Base-by-base conservation (phyloP, 2,329 filamentous ascomycete species). In the Biscogniauxia mediterranea region DNA sequence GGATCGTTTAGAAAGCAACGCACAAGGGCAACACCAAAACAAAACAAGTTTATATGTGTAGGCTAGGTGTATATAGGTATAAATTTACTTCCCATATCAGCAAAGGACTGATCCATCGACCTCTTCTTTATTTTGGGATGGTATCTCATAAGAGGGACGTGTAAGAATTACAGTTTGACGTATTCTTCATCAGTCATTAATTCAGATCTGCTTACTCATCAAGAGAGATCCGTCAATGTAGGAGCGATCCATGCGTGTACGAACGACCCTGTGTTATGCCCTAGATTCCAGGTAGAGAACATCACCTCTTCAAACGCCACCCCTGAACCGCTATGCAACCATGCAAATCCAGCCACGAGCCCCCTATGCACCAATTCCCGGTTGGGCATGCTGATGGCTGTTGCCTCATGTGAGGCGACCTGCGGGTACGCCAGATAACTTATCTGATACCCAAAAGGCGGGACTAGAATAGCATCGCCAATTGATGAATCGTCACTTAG, bases 401-500 rank as follows among this genome's bases (percentile, higher is more conserved):
- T 46, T 46, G 15, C 38, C 38, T 46, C 38, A 2, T 17, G 5
- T 17, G 38, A 46, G 38, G 38, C 38, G 13, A 46, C 38, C 38
- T 46, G 38, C 11, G 15, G 15, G n/a, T 25, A 49, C 32, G 54
- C 61, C 25, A 28, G 11, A 49, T 32, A 59, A 50, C 53, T 20
- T 28, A 21, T 54, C 28, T 28, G 28, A 21, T 38, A 6, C 26
- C 21, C n/a, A 49, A 42, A 42, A 46, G 15, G 38, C 38, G 38
- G 38, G 11, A 15, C 38, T 46, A 46, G 38, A n/a, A 46, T 46
- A 46, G 38, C 11, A 38, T 38, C 32, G 32, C 32, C 13, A 21
- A 52, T 52, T 52, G 19, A 52, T 20, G 19, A 26, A 52, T 25
- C 28, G 20, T 19, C 32, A 13, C 54, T 73, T 82, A 89, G 78